phyloP scores from a whole-genome alignment of 805 yeast species.

The Metschnikowia bowlesiae region DNA sequence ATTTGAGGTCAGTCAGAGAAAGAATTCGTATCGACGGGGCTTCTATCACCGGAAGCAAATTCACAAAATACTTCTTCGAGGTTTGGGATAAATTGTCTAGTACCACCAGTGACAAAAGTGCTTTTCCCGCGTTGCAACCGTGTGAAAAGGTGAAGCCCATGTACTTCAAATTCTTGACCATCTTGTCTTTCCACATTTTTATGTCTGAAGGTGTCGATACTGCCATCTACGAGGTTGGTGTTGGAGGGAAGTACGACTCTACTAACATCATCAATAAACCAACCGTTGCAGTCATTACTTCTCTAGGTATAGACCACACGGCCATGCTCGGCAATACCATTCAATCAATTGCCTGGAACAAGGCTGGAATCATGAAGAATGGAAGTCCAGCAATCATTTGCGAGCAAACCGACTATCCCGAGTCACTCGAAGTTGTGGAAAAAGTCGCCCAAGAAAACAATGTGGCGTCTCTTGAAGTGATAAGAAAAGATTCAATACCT shows the following conservation, averaged over 20 bases:
- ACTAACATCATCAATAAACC: conserved; percentile 83
- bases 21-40: conserved; percentile 82
- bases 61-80: conserved; percentile 87
- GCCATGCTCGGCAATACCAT: conserved; percentile 81
- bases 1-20: conserved; percentile 87
- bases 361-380: conserved; percentile 83
- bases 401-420: conserved; percentile 48
- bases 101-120: conserved; percentile 49
- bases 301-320: conserved; percentile 90
- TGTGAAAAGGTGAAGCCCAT: conserved; percentile 75
- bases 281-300: conserved; percentile 76
- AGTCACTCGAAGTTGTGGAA: conserved; percentile 51
- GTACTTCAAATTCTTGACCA: conserved; percentile 85
- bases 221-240: conserved; percentile 96
- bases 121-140: conserved; percentile 66
- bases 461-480: conserved; percentile 43
- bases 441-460: conserved; percentile 66
- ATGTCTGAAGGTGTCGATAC: conserved; percentile 85
- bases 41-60: conserved; percentile 73
- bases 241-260: conserved; percentile 97
- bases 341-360: conserved; percentile 92
- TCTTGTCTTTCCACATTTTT: conserved; percentile 88
- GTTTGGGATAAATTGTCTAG: conserved; percentile 79
- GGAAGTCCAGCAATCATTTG: conserved; percentile 63
- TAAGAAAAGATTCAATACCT: conserved; percentile 41